Conservation (phyloP, 495 filamentous ascomycete genomes). For the Letharia columbiana region DNA sequence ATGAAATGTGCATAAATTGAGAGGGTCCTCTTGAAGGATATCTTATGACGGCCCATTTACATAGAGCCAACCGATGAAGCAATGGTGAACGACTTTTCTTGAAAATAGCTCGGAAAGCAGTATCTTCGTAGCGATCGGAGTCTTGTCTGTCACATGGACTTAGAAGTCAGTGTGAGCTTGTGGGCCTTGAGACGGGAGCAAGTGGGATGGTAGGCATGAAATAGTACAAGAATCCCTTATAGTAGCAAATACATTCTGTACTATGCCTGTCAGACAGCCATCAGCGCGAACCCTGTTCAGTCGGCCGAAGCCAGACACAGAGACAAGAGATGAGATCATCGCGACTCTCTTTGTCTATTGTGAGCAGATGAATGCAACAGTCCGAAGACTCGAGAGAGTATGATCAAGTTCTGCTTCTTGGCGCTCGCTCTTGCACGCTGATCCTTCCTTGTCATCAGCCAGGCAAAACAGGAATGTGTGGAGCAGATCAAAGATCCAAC, state of each 20-base stretch:
- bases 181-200: neutral
- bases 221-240: neutral
- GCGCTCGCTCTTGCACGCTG: neutral
- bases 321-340: neutral
- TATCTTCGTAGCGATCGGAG: neutral
- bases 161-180: neutral
- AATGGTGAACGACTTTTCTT: neutral
- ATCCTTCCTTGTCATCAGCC: neutral
- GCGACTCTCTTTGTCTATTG: neutral
- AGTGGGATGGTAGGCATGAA: neutral
- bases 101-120: neutral
- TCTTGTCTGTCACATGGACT: neutral
- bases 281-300: neutral
- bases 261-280: neutral
- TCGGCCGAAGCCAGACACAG: neutral
- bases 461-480: neutral
- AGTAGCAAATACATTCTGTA: neutral
- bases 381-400: neutral
- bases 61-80: neutral
- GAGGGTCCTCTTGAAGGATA: neutral
- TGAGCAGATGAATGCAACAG: neutral
- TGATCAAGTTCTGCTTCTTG: neutral
- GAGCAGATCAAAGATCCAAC: neutral
- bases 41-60: neutral
- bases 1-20: neutral